These are phyloP conservation scores for Vitis rotundifolia DNA, from an alignment of 164 flowering plant species.

Conservation along the genomic window DNA sequence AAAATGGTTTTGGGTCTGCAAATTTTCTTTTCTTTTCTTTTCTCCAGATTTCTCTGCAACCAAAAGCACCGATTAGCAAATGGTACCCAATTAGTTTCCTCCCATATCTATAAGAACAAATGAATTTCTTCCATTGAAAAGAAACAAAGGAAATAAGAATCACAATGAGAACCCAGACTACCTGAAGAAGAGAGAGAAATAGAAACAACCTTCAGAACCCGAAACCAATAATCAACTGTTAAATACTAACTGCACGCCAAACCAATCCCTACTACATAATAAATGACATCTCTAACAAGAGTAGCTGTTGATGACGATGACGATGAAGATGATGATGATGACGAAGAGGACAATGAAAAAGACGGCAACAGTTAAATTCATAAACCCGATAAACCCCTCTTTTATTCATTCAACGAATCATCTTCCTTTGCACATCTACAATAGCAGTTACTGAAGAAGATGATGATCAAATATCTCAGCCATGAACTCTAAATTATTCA, in stretches of 20 bases:
- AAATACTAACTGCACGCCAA: not conserved
- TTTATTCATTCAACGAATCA: too few species aligned
- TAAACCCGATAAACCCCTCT: not conserved
- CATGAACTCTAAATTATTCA: slow-evolving; percentile 1
- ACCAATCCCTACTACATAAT: not conserved
- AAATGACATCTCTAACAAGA: not conserved
- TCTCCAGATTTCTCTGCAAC: not conserved
- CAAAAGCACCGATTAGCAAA: not conserved
- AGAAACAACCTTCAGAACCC: not conserved
- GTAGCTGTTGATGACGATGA: not conserved
- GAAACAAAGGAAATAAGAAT: too few species aligned
- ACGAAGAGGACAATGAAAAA: not conserved
- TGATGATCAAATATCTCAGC: not conserved
- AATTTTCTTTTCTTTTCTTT: not conserved
- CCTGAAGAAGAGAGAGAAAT: not conserved
- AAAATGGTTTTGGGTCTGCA: not conserved
- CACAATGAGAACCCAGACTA: too few species aligned
- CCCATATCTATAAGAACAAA: too few species aligned
- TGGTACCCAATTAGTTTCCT: not conserved
- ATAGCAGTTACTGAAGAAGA: not conserved
- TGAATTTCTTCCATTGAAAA: too few species aligned
- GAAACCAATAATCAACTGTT: not conserved
- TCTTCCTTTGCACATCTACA: too few species aligned
- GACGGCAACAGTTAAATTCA: not conserved
- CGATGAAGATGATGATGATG: not conserved